phyloP scores from a whole-genome alignment of 306 rosid species.

The Begonia peltatifolia region DNA sequence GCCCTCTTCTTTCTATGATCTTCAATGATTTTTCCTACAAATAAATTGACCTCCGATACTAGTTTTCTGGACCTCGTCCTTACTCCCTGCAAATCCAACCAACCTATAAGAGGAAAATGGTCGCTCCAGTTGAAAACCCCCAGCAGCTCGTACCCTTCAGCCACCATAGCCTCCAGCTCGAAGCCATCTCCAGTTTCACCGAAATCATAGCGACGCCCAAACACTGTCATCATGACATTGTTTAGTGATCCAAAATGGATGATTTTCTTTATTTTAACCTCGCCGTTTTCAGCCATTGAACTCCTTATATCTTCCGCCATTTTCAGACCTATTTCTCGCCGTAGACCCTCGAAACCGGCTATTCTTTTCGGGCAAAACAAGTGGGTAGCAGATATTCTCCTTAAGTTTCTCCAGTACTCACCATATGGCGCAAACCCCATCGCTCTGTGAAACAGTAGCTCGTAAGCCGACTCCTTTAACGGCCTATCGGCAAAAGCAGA shows the following conservation, averaged over 20 bases:
- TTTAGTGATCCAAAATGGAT: slow-evolving; percentile 24
- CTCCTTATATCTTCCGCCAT: slow-evolving; percentile 10
- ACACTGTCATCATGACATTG: slow-evolving; percentile 23
- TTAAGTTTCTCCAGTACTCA: slow-evolving; percentile 25
- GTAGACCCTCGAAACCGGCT: slow-evolving; percentile 5
- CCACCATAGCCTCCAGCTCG: slow-evolving; percentile 21
- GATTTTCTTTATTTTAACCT: slow-evolving; percentile 10
- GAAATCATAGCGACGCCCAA: slow-evolving; percentile 17
- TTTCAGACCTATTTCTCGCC: slow-evolving; percentile 8
- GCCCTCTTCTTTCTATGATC: slow-evolving; percentile 17
- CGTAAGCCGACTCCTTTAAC: slow-evolving; percentile 25
- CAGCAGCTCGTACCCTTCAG: slow-evolving; percentile 28
- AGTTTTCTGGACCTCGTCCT: slow-evolving; percentile 15
- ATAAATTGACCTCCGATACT: slow-evolving; percentile 14
- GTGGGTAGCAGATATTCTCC: slow-evolving; percentile 21
- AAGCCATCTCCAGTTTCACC: not conserved
- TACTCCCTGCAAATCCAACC: slow-evolving; percentile 26
- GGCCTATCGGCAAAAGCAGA: slow-evolving; percentile 27
- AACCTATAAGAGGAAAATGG: slow-evolving; percentile 24
- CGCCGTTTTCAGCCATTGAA: not conserved
- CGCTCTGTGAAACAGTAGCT: slow-evolving; percentile 26
- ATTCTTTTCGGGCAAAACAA: slow-evolving; percentile 23
- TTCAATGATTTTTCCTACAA: slow-evolving; percentile 23
- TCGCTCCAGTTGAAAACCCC: slow-evolving; percentile 25
- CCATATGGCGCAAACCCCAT: slow-evolving; percentile 36